Conservation (phyloP, 2,329 filamentous ascomycete species). For the Beauveria sp. region DNA sequence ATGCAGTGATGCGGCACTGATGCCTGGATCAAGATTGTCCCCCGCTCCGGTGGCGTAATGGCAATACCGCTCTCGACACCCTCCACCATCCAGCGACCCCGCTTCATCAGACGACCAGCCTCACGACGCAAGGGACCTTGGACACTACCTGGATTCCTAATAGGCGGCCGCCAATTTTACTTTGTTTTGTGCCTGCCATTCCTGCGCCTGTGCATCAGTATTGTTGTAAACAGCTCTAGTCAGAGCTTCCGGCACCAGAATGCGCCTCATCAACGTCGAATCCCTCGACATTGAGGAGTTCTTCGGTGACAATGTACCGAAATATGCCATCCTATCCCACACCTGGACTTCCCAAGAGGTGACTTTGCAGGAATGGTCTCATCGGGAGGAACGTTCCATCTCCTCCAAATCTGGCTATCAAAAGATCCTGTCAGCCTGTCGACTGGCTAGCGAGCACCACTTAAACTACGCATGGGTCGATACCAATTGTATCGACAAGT, state of each 20-base stretch:
- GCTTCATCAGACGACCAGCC: too few relatives aligned
- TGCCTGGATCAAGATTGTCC: too few relatives aligned
- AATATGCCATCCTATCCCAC: conserved; percentile 20
- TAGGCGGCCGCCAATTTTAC: too few relatives aligned
- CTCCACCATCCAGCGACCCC: too few relatives aligned
- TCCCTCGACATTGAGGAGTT: not conserved
- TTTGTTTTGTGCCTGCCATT: too few relatives aligned
- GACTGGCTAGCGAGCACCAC: not conserved
- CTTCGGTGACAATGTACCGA: conserved; percentile 11
- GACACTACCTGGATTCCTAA: too few relatives aligned
- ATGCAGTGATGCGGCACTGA: too few relatives aligned
- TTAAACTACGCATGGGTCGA: conserved; percentile 22
- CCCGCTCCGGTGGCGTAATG: too few relatives aligned
- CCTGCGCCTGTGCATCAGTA: too few relatives aligned
- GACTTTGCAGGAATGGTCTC: not conserved
- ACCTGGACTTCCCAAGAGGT: conserved; percentile 14
- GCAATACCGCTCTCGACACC: too few relatives aligned
- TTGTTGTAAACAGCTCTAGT: too few relatives aligned
- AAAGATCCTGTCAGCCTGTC: not conserved
- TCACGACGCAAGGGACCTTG: too few relatives aligned
- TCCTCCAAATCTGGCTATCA: not conserved
- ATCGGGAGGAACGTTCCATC: not conserved
- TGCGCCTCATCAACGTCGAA: not conserved
- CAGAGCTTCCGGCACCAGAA: not conserved
- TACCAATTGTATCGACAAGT: conserved; percentile 11